Evolutionary conservation across 345 rosid species (phyloP).

Genomic region (thale cress (Arabidopsis thaliana)): DNA sequence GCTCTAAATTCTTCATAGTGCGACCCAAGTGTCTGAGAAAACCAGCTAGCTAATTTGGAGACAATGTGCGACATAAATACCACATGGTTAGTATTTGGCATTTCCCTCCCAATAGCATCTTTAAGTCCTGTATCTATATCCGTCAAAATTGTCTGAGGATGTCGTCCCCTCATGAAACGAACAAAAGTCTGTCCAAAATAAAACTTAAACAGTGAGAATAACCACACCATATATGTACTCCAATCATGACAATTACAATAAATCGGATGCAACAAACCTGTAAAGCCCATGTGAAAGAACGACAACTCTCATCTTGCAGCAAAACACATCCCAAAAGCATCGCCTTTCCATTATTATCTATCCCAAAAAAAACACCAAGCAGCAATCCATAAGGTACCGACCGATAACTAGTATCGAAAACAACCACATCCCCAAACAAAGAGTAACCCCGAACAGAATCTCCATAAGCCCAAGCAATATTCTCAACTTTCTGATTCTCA

Average conservation of each 20-base stretch:
- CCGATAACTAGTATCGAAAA: slow-evolving; percentile 73
- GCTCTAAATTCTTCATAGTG: slow-evolving; percentile 77
- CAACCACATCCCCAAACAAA: slow-evolving; percentile 76
- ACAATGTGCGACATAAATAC: slow-evolving; percentile 69
- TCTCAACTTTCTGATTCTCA: slow-evolving; percentile 73
- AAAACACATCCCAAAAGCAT: slow-evolving; percentile 79
- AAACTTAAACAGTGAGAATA: slow-evolving; percentile 44
- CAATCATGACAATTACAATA: slow-evolving; percentile 35
- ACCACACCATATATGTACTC: slow-evolving; percentile 33
- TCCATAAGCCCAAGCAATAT: slow-evolving; percentile 85
- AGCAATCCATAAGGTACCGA: slow-evolving; percentile 85
- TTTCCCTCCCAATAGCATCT: slow-evolving; percentile 79
- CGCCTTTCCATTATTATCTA: slow-evolving; percentile 69
- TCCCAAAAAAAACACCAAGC: slow-evolving; percentile 84
- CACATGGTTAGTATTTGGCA: slow-evolving; percentile 77
- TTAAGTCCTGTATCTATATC: slow-evolving; percentile 83
- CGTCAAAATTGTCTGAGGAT: slow-evolving; percentile 79
- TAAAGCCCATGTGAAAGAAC: slow-evolving; percentile 87
- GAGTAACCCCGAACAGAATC: slow-evolving; percentile 64
- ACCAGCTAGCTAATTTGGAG: slow-evolving; percentile 91
- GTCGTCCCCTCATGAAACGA: slow-evolving; percentile 78
- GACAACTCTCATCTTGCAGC: slow-evolving; percentile 77
- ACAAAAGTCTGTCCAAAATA: slow-evolving; percentile 80
- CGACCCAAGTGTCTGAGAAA: slow-evolving; percentile 66
- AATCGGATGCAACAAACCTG: slow-evolving; percentile 75